phyloP scores from a whole-genome alignment of 257 asterid species.

The Gentiana macrophylla region DNA sequence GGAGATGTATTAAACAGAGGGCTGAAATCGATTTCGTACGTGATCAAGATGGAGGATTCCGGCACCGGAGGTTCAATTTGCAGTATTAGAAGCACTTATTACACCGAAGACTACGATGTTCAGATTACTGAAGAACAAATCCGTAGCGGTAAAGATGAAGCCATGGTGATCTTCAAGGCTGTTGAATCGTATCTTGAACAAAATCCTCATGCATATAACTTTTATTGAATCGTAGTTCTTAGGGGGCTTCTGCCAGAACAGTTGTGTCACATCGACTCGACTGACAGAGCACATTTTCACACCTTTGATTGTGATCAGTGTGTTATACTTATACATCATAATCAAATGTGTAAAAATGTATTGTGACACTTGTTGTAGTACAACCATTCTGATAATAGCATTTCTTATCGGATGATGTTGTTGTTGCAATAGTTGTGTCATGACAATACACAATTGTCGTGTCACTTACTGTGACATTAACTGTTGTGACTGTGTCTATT shows the following conservation, averaged over 20 bases:
- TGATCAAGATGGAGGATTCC: slow-evolving; percentile 25
- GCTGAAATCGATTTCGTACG: slow-evolving; percentile 32
- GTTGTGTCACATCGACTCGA: slow-evolving; percentile 71
- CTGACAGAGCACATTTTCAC: slow-evolving; percentile 64
- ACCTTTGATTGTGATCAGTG: slow-evolving; percentile 17
- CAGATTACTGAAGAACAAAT: slow-evolving; percentile 25
- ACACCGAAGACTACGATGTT: slow-evolving; percentile 25
- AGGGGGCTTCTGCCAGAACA: slow-evolving; percentile 26
- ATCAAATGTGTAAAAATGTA: too few relatives aligned
- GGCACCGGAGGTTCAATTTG: slow-evolving; percentile 33
- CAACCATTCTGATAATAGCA: too few relatives aligned
- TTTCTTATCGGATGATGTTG: too few relatives aligned
- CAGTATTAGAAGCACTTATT: slow-evolving; percentile 22
- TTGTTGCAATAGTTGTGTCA: too few relatives aligned
- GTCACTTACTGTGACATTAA: too few relatives aligned
- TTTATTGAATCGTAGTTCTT: too few relatives aligned
- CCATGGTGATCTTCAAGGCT: slow-evolving; percentile 14
- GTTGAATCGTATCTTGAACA: slow-evolving; percentile 20
- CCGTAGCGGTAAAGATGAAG: slow-evolving; percentile 17
- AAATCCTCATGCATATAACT: slow-evolving; percentile 7
- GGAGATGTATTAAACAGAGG: slow-evolving; percentile 32
- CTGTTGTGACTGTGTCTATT: too few relatives aligned
- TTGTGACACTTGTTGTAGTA: too few relatives aligned
- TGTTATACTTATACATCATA: too few relatives aligned
- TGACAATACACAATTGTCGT: too few relatives aligned